Evolutionary conservation across 108 stramenopile species (phyloP).

Genomic region (Pseudonitzschia multistriata): DNA sequence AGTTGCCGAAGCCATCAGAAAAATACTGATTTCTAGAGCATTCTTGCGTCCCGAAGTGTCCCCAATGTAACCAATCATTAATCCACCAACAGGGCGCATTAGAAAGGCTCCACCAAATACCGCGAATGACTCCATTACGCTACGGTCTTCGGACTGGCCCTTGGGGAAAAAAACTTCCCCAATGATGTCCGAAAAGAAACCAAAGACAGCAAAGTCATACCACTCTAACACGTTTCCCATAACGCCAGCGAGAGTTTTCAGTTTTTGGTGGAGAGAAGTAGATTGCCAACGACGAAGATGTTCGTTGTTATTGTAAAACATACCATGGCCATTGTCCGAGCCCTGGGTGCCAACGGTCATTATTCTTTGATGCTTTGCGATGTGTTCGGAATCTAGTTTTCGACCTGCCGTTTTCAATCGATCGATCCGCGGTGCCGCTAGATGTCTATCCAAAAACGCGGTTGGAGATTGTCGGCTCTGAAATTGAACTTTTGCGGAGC

Average conservation of each 20-base stretch:
- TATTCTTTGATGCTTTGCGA: neutral
- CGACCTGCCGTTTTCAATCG: too few species aligned
- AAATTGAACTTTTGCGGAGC: too few species aligned
- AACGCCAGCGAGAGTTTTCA: conserved; percentile 16
- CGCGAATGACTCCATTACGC: conserved; percentile 54
- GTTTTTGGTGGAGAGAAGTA: neutral
- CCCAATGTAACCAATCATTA: conserved; percentile 70
- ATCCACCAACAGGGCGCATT: conserved; percentile 71
- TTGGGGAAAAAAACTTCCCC: conserved; percentile 75
- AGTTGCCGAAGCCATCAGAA: conserved; percentile 79
- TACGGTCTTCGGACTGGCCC: conserved; percentile 28
- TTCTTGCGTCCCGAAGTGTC: conserved; percentile 69
- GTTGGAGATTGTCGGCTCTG: too few species aligned
- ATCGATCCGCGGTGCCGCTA: too few species aligned
- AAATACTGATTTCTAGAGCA: conserved; percentile 61
- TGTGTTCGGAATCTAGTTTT: too few species aligned
- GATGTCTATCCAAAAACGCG: too few species aligned
- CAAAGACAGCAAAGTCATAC: conserved; percentile 65
- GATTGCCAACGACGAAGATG: conserved; percentile 2
- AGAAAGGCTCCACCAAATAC: conserved; percentile 85
- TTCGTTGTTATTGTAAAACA: neutral
- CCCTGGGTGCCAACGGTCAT: neutral
- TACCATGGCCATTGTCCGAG: neutral
- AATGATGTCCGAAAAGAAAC: conserved; percentile 67
- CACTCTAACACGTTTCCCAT: conserved; percentile 34